Evolutionary conservation across 352 stramenopile species (phyloP), one percentile per base, ranked within the genome.

Genomic region (Globisporangium nodosum): DNA sequence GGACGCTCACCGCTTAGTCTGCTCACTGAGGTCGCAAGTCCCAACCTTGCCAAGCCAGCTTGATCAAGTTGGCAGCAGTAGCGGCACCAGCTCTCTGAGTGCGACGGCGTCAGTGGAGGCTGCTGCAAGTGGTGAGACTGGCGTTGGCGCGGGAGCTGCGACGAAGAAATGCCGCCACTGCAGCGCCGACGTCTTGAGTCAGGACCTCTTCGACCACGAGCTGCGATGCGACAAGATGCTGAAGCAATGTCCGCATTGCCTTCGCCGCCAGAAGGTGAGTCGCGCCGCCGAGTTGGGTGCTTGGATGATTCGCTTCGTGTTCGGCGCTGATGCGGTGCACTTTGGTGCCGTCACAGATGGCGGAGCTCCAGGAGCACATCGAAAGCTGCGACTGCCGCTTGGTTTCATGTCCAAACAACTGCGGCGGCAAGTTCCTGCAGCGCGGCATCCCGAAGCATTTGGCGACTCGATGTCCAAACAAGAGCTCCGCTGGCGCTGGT

Each of bases 171-270:
- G 84, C 20, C 78, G 77, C 4, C 73, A 92, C 60, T 91, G 84
- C 37, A 67, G 53, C 35, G 49, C 60, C 5, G 79, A 90, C 30
- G 64, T 91, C 3, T 39, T 54, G 3, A 63, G 61, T 5, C 35
- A 65, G 6, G 81, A 90, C 5, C 63, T 91, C 4, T 63, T 85
- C 24, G 79, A 89, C 13, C 84, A 93, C 57, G 84, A 93, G 61
- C 63, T 85, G 1, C 74, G 69, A n/a, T 93, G 84, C 51, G 81
- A 90, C 35, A 86, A 90, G 58, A 70, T 90, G 43, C 63, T 93
- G 13, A 93, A 93, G 66, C 84, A 93, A 56, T 93, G 84, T 57
- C 81, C 84, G 0, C 84, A 93, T 60, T 93, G 84, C 33, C 66
- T 93, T 12, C 79, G 81, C 27, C 81, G 84, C 3, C 84, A 91